Conservation (phyloP, 2,329 filamentous ascomycete species). For the Paecilomyces fulvus region DNA sequence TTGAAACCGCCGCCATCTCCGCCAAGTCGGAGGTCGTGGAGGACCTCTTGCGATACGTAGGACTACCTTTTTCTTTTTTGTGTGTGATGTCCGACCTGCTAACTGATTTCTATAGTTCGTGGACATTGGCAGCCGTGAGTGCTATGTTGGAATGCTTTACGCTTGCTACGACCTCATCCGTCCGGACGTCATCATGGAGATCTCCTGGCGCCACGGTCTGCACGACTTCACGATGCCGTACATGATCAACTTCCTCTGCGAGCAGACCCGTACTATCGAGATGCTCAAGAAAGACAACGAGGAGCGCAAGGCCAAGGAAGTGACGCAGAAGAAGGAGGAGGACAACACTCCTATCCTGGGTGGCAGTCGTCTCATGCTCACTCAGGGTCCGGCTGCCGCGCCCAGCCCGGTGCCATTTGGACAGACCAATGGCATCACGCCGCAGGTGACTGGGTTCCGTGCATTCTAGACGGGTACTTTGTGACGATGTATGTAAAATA, state of each 20-base stretch:
- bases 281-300: slow-evolving; percentile 91
- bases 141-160: slow-evolving; percentile 99
- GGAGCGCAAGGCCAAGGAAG: slow-evolving; percentile 66
- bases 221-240: slow-evolving; percentile 99
- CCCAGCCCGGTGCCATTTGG: slow-evolving; percentile 58
- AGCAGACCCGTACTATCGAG: slow-evolving; percentile 81
- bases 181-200: slow-evolving; percentile 83
- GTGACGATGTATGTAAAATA: background rate
- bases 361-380: slow-evolving; percentile 88
- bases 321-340: slow-evolving; percentile 76
- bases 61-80: slow-evolving; percentile 40
- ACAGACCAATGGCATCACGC: slow-evolving; percentile 79
- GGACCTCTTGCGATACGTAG: slow-evolving; percentile 91
- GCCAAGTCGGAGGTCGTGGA: slow-evolving; percentile 87
- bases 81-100: slow-evolving; percentile 16
- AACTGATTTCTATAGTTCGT: slow-evolving; percentile 62
- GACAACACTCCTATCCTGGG: slow-evolving; percentile 82
- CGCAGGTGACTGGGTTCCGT: slow-evolving; percentile 74
- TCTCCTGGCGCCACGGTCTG: slow-evolving; percentile 93
- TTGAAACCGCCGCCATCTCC: slow-evolving; percentile 92
- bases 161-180: slow-evolving; percentile 96
- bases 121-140: slow-evolving; percentile 97
- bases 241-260: slow-evolving; percentile 96
- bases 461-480: slow-evolving; percentile 38
- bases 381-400: slow-evolving; percentile 63